A percentile compares a stretch with the other conserved stretches of the same genome.
Conservation (phyloP, 129 eudicot genomes). For the Centaurea solstitialis region DNA sequence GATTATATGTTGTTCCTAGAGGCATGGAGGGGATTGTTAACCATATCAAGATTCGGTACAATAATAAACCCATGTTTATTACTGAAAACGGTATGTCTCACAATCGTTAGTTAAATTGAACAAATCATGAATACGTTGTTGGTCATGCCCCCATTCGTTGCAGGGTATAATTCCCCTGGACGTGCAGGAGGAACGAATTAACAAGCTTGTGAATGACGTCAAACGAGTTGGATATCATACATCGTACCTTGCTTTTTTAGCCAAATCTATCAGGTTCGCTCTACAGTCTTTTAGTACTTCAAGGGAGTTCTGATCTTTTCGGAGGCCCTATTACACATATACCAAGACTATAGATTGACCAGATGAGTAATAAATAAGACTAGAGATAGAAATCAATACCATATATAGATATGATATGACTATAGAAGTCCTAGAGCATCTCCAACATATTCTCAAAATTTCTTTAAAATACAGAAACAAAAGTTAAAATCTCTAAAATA, state of each 20-base stretch:
- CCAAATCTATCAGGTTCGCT: slow-evolving; percentile 55
- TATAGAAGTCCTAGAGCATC: too few relatives aligned
- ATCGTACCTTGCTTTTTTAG: slow-evolving; percentile 49
- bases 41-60: slow-evolving; percentile 58
- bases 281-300: background rate
- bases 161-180: slow-evolving; percentile 43
- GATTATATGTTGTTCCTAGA: slow-evolving; percentile 64
- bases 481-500: too few relatives aligned
- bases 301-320: background rate
- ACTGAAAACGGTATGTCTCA: slow-evolving; percentile 78
- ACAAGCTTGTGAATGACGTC: slow-evolving; percentile 31
- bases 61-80: slow-evolving; percentile 72
- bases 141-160: background rate
- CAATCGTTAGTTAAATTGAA: background rate
- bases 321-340: background rate
- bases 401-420: too few relatives aligned
- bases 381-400: too few relatives aligned
- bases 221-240: slow-evolving; percentile 47
- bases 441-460: too few relatives aligned
- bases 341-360: background rate
- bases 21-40: slow-evolving; percentile 70
- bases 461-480: too few relatives aligned
- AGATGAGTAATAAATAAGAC: too few relatives aligned
- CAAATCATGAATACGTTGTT: background rate
- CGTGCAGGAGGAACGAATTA: background rate